Percentiles rank a stretch among this genome's conserved stretches.
Evolutionary conservation across 306 rosid species (phyloP).

Genomic region (Cyclanthera cordifolia): DNA sequence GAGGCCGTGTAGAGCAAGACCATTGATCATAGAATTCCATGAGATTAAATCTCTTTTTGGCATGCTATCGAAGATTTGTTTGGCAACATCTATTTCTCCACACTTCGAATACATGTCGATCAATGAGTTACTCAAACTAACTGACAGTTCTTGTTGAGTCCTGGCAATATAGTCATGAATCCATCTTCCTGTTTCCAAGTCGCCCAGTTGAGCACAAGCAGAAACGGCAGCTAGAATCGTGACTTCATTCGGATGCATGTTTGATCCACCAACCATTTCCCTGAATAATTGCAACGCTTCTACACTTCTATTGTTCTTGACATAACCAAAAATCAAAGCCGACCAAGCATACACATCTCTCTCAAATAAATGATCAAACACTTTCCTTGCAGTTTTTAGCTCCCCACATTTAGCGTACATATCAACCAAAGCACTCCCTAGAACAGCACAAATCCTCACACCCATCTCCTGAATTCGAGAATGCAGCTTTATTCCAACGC

Average conservation of each 20-base stretch:
- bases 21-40: slow-evolving; percentile 21
- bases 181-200: slow-evolving; percentile 18
- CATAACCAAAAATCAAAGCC: slow-evolving; percentile 22
- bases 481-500: slow-evolving; percentile 18
- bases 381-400: slow-evolving; percentile 10
- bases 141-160: neutral
- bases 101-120: slow-evolving; percentile 22
- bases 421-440: slow-evolving; percentile 22
- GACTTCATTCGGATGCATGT: slow-evolving; percentile 7
- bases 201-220: slow-evolving; percentile 22
- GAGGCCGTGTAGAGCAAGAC: slow-evolving; percentile 18
- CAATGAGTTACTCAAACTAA: slow-evolving; percentile 15
- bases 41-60: slow-evolving; percentile 11
- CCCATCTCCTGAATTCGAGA: slow-evolving; percentile 15
- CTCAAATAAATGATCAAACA: slow-evolving; percentile 11
- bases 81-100: slow-evolving; percentile 17
- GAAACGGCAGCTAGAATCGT: slow-evolving; percentile 18
- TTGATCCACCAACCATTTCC: slow-evolving; percentile 3
- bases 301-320: slow-evolving; percentile 10
- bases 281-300: slow-evolving; percentile 17
- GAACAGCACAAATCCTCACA: slow-evolving; percentile 17
- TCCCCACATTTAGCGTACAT: slow-evolving; percentile 23
- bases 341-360: slow-evolving; percentile 19
- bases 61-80: slow-evolving; percentile 12
- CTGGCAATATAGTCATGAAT: slow-evolving; percentile 10